Percentiles rank a stretch among this genome's conserved stretches.
phyloP scores from a whole-genome alignment of 1,284 basidiomycete genomes.

The Melampsora abietis-canadensis region DNA sequence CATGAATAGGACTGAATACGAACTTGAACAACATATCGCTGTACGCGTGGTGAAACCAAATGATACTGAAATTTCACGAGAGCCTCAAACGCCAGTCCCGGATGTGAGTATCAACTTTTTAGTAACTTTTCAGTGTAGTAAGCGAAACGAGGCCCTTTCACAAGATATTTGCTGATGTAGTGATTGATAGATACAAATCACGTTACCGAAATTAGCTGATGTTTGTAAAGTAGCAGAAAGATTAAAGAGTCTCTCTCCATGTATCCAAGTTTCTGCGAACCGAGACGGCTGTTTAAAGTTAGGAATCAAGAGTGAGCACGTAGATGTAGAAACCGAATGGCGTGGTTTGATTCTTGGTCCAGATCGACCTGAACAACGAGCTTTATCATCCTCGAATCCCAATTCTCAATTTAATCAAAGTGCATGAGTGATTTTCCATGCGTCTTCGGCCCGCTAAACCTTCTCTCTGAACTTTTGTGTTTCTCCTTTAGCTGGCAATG shows the following conservation, averaged over 20 bases:
- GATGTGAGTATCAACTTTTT: conserved; percentile 60
- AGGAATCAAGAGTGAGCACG: conserved; percentile 49
- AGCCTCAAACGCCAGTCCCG: conserved; percentile 81
- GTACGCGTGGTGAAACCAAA: conserved; percentile 66
- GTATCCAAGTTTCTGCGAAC: conserved; percentile 70
- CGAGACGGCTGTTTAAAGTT: conserved; percentile 55
- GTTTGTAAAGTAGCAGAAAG: conserved; percentile 74
- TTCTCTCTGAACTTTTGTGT: background rate
- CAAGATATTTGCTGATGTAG: conserved; percentile 6
- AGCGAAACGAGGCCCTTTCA: conserved; percentile 4
- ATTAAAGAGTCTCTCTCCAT: conserved; percentile 68
- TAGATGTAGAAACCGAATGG: conserved; percentile 37
- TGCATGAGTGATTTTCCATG: background rate
- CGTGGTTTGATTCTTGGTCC: conserved; percentile 13
- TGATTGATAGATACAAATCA: conserved; percentile 67
- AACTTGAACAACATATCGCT: conserved; percentile 53
- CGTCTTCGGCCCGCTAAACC: background rate
- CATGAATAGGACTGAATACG: conserved; percentile 30
- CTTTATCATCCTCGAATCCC: background rate
- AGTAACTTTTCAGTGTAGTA: too few relatives aligned
- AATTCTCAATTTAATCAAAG: background rate
- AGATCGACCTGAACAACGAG: background rate
- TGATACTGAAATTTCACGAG: conserved; percentile 68
- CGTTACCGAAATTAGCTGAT: conserved; percentile 72
- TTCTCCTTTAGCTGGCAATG: background rate